Evolutionary conservation across 1,284 basidiomycete species (phyloP), one percentile per base, ranked within the genome.

Genomic region (Apiotrichum veenhuisii): DNA sequence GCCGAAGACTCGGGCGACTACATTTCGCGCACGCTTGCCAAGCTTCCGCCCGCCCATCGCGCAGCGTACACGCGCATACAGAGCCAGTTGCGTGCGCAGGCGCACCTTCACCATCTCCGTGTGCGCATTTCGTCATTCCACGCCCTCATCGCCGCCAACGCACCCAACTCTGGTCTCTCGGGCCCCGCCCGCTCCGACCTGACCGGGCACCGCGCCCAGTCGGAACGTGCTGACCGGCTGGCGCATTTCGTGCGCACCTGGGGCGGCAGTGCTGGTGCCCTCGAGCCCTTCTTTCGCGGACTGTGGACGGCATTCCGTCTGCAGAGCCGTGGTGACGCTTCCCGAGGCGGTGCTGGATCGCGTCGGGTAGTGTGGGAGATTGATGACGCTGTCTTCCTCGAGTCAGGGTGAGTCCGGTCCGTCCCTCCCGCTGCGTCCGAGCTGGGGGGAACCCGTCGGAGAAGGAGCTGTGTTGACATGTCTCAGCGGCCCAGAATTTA

Each of bases 351-450:
- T 18, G 68, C 62, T 2, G 71, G 74, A 7, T 51, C 49, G 2
- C 51, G 41, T 22, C 52, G 74, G 5, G 65, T 75, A 1, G 68
- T 72, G 7, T 76, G 74, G 74, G 74, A 76, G 56, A 56, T 76
- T 11, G 72, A 76, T 61, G 74, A 76, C 66, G 74, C 74, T 5
- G 70, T 76, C 3, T 74, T 75, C 53, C 59, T 74, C 49, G 72
- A 76, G 54, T 70, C 72, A 25, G 74, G 71, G 71, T 73, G 55
- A 63, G 71, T 67, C 26, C 37, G 12, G 26, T 20, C 18, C 38
- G n/a, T n/a, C 17, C 20, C n/a, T 18, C 23, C 20, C 23, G 5
- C 30, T 12, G 30, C 30, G 30, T 30, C 30, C 30, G 18, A 34
- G n/a, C n/a, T 20, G 7, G 15, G 15, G 9, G 15, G 7, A 37